phyloP scores from a whole-genome alignment of 495 filamentous ascomycete genomes.

The Paragyromitra xinjiangensis region DNA sequence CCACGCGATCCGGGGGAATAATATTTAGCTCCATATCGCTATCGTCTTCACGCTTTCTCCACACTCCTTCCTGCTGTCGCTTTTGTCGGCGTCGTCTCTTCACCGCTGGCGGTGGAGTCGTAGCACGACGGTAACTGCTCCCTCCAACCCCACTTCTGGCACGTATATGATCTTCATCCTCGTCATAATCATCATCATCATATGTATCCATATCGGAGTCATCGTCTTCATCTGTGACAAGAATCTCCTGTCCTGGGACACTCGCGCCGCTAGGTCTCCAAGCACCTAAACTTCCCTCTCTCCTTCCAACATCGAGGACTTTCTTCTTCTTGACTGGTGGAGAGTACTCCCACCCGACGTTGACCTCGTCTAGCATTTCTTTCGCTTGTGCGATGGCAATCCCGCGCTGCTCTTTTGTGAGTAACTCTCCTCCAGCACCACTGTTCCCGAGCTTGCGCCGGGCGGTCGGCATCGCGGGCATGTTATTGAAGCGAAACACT shows the following conservation, averaged over 20 bases:
- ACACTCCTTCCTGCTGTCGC: conserved; percentile 38
- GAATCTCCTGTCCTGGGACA: conserved; percentile 4
- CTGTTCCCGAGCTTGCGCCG: conserved; percentile 30
- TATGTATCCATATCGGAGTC: conserved; percentile 41
- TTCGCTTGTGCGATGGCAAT: conserved; percentile 27
- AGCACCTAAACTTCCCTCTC: conserved; percentile 38
- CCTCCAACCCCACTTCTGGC: conserved; percentile 20
- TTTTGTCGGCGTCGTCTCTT: conserved; percentile 21
- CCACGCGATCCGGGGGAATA: conserved; percentile 17
- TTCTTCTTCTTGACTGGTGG: conserved; percentile 42
- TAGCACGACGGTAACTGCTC: conserved; percentile 45
- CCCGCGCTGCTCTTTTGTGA: conserved; percentile 43
- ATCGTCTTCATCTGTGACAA: conserved; percentile 43
- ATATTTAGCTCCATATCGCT: conserved; percentile 44
- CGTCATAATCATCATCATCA: conserved; percentile 41
- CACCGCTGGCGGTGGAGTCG: conserved; percentile 36
- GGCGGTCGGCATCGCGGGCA: conserved; percentile 38
- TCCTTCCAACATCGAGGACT: conserved; percentile 33
- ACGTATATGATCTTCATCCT: conserved; percentile 13
- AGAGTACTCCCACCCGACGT: conserved; percentile 37
- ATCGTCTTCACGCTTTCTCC: conserved; percentile 44
- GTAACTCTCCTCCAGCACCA: conserved; percentile 8
- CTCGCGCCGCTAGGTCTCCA: conserved; percentile 35
- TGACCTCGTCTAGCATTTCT: conserved; percentile 21
- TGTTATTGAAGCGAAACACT: conserved; percentile 21